Evolutionary conservation across 2,329 filamentous ascomycete species (phyloP), one percentile per base, ranked within the genome.

Genomic region (Orbilia brochopaga): DNA sequence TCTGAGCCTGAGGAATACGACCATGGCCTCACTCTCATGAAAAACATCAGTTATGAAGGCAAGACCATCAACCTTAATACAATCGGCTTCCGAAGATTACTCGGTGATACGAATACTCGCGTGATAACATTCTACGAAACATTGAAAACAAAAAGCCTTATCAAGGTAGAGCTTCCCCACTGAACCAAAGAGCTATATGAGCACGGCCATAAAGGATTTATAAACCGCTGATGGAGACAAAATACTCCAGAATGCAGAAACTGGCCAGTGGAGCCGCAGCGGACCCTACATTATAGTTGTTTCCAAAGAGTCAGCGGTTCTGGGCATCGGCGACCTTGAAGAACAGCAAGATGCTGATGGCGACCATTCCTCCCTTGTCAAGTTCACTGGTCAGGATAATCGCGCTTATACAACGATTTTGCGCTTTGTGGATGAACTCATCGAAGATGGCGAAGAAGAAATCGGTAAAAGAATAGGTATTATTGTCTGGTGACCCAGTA

Each of bases 331-430:
- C n/a, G 37, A 52, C 4, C 30, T 64, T 2, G 67, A 65, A 15
- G 35, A 72, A 52, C 13, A 24, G 11, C 24, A 51, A 6, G 27
- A 10, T 24, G 44, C 44, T 2, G 60, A 65, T 17, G 67, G 60
- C 13, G 60, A 65, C 40, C 67, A 72, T 30, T 72, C 67, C 6
- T 54, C 54, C 8, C 48, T 72, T 19, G 60, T 72, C 5, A 72
- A 72, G 53, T 72, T 72, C 19, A 64, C 60, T 0, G 59, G 44
- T 35, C 21, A 1, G 46, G 15, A 13, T 1, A 32, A 72, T 50
- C 15, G 51, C 17, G 54, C 60, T 21, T 72, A 72, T 23, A 72
- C 55, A 8, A 60, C 55, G 6, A 53, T 72, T 17, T 30, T 24
- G 21, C n/a, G 1, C 0, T 7, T 35, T 11, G 15, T 72, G 21